phyloP scores from a whole-genome alignment of 345 rosid species.

The Acer saccharum region DNA sequence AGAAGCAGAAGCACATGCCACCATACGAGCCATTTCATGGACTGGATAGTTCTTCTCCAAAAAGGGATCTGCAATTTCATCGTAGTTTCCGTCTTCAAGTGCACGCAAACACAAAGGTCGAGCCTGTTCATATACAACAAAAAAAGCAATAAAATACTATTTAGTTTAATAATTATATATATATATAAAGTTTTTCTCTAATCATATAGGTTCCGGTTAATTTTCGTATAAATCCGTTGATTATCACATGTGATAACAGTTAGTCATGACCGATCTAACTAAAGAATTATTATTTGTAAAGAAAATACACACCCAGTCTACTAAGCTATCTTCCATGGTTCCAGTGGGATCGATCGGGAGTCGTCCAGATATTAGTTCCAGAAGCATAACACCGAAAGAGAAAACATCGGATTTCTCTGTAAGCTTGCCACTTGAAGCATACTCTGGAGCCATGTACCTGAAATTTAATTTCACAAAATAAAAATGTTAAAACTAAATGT shows the following conservation, averaged over 20 bases:
- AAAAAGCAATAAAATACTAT: too few relatives aligned
- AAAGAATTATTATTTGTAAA: too few relatives aligned
- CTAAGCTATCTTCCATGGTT: constrained; percentile 82
- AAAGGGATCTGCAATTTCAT: constrained; percentile 61
- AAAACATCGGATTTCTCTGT: constrained; percentile 93
- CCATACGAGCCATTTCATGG: constrained; percentile 70
- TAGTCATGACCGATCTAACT: too few relatives aligned
- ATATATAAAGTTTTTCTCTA: too few relatives aligned
- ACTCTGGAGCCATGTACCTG: constrained; percentile 95
- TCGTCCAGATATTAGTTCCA: constrained; percentile 83
- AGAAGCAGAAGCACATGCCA: constrained; percentile 76
- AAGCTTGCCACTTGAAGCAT: constrained; percentile 86
- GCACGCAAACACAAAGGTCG: constrained; percentile 60
- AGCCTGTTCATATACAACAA: constrained; percentile 49
- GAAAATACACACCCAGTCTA: constrained; percentile 69
- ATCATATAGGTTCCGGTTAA: too few relatives aligned
- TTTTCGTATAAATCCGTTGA: too few relatives aligned
- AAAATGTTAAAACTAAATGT: background rate
- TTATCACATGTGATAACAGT: too few relatives aligned
- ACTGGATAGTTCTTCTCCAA: constrained; percentile 53
- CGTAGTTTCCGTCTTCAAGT: constrained; percentile 53
- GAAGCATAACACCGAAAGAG: constrained; percentile 83
- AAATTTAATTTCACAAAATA: background rate
- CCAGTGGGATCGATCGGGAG: constrained; percentile 58
- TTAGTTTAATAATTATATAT: too few relatives aligned